A percentile compares a stretch with the other conserved stretches of the same genome.
phyloP scores from a whole-genome alignment of 495 filamentous ascomycete genomes.

The Tricharina praecox region DNA sequence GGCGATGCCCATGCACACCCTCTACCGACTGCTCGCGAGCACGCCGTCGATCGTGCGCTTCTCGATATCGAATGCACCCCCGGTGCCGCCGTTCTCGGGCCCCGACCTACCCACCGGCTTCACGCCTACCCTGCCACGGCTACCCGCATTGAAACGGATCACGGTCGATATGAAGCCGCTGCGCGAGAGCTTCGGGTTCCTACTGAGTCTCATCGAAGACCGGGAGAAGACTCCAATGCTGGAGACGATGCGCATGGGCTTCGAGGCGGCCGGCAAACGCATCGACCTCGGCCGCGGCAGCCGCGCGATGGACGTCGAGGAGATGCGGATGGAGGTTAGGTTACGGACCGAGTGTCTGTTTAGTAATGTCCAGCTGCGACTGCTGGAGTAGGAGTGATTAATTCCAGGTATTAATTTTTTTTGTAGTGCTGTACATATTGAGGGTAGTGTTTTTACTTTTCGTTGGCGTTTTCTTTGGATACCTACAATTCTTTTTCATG shows the following conservation, averaged over 20 bases:
- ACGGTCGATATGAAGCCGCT: conserved; percentile 3
- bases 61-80: not conserved
- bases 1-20: not conserved
- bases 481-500: too few relatives aligned
- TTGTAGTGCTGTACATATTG: not conserved
- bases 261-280: not conserved
- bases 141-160: not conserved
- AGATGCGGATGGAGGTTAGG: conserved; percentile 4
- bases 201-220: not conserved
- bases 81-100: not conserved
- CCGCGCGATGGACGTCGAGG: not conserved
- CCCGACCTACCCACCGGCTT: not conserved
- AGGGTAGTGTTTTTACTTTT: too few relatives aligned
- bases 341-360: conserved; percentile 5
- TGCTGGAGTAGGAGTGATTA: not conserved
- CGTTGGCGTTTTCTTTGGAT: too few relatives aligned
- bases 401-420: too few relatives aligned
- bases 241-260: conserved; percentile 4
- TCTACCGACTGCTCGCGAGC: not conserved
- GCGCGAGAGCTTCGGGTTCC: not conserved
- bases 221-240: not conserved
- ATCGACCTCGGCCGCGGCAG: conserved; percentile 1
- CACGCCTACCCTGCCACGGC: not conserved
- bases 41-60: not conserved
- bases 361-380: not conserved